Conservation (phyloP, 2,329 filamentous ascomycete genomes). For the Plenodomus tracheiphilus region DNA sequence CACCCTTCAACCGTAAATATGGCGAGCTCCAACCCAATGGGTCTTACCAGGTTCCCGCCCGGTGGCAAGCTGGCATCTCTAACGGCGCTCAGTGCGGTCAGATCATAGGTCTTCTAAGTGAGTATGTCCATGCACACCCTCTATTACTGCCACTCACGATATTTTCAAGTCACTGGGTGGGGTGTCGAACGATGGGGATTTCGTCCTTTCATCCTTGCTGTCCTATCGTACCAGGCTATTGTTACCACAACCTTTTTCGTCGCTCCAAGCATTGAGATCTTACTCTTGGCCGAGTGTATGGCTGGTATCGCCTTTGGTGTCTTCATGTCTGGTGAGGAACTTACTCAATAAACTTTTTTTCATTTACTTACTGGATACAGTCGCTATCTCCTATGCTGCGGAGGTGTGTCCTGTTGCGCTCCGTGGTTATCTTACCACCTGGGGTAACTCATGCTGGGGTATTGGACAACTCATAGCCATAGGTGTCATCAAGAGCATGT, state of each 20-base stretch:
- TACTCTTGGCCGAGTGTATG: slow-evolving; percentile 24
- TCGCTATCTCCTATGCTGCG: slow-evolving; percentile 50
- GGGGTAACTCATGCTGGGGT: slow-evolving; percentile 45
- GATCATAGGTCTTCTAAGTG: slow-evolving; percentile 43
- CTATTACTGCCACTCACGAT: slow-evolving; percentile 32
- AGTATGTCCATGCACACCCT: no score
- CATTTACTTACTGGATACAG: slow-evolving; percentile 12
- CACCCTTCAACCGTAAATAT: slow-evolving; percentile 46
- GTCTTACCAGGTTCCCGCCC: slow-evolving; percentile 43
- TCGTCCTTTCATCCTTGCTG: slow-evolving; percentile 17
- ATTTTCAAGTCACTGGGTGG: slow-evolving; percentile 15
- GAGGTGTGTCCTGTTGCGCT: slow-evolving; percentile 70
- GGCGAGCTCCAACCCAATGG: slow-evolving; percentile 36
- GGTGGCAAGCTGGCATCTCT: slow-evolving; percentile 48
- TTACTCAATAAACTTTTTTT: no score
- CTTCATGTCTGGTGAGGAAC: slow-evolving; percentile 19
- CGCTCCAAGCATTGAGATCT: slow-evolving; percentile 16
- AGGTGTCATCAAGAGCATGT: slow-evolving; percentile 67
- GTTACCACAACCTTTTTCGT: slow-evolving; percentile 28
- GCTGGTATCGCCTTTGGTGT: slow-evolving; percentile 46
- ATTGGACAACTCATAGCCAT: slow-evolving; percentile 68
- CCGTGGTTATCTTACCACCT: slow-evolving; percentile 58
- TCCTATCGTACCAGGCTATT: slow-evolving; percentile 14
- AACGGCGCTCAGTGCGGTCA: slow-evolving; percentile 48
- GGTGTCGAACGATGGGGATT: slow-evolving; percentile 39